Percentiles rank a stretch among this genome's conserved stretches.
Evolutionary conservation across 164 flowering plant genomes (phyloP).

Genomic region (Dillenia turbinata): DNA sequence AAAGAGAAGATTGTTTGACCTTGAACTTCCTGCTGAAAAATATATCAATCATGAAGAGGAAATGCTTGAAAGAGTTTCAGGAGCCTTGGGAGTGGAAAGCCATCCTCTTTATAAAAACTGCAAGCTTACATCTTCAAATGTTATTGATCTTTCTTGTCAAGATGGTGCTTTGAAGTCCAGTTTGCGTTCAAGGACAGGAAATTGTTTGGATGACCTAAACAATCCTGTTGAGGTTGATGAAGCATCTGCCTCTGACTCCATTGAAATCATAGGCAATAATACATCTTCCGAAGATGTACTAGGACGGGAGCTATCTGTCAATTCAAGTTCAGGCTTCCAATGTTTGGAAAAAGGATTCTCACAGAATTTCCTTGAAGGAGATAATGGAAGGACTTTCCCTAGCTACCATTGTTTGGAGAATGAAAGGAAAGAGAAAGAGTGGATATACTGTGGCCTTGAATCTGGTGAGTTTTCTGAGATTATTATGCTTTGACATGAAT

Average conservation of each 20-base stretch:
- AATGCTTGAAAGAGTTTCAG: background rate
- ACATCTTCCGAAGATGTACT: slow-evolving; percentile 7
- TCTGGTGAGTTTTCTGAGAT: slow-evolving; percentile 28
- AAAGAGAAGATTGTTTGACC: slow-evolving; percentile 23
- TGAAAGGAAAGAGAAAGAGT: slow-evolving; percentile 21
- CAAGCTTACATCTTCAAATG: slow-evolving; percentile 6
- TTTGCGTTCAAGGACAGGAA: slow-evolving; percentile 2
- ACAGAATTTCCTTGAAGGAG: slow-evolving; percentile 15
- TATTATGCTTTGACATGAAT: background rate
- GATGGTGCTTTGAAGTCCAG: slow-evolving; percentile 9
- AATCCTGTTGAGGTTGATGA: slow-evolving; percentile 23
- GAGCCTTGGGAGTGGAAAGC: slow-evolving; percentile 1
- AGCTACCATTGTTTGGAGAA: slow-evolving; percentile 15
- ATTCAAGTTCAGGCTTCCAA: slow-evolving; percentile 14
- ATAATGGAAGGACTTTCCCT: slow-evolving; percentile 7
- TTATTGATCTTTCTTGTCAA: slow-evolving; percentile 8
- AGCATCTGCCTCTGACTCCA: slow-evolving; percentile 10
- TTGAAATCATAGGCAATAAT: slow-evolving; percentile 2
- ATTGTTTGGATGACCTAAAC: slow-evolving; percentile 23
- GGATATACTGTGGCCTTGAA: slow-evolving; percentile 17
- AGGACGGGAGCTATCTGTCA: slow-evolving; percentile 13
- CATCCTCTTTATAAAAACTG: slow-evolving; percentile 5
- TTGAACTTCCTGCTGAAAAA: slow-evolving; percentile 25
- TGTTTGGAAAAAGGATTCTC: slow-evolving; percentile 19
- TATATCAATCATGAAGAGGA: slow-evolving; percentile 18